Evolutionary conservation across 169 alveolate genomes (phyloP).

Genomic region (Cryptosporidium sp.): DNA sequence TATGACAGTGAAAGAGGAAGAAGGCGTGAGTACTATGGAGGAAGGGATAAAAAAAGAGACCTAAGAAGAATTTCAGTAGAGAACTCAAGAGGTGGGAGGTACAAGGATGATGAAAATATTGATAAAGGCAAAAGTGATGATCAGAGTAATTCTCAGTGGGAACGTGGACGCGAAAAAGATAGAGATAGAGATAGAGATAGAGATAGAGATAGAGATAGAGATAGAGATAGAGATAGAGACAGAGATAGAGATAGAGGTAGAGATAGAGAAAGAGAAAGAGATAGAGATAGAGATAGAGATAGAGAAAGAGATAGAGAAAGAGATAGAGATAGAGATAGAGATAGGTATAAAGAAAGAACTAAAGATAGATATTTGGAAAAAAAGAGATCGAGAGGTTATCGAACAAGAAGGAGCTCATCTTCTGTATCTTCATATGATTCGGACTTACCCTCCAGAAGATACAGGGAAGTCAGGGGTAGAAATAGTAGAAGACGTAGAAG

Average conservation of each 20-base stretch:
- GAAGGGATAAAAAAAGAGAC: constrained; percentile 26
- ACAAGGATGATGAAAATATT: constrained; percentile 19
- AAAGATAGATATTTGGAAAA: constrained; percentile 29
- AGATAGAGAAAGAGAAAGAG: constrained; percentile 60
- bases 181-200: constrained; percentile 50
- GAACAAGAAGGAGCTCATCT: constrained; percentile 55
- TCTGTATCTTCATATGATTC: constrained; percentile 58
- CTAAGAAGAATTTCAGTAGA: constrained; percentile 17
- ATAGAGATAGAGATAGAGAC: constrained; percentile 23
- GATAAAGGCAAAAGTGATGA: constrained; percentile 33
- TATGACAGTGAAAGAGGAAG: constrained; percentile 23
- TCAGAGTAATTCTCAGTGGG: constrained; percentile 33
- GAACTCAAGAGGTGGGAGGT: constrained; percentile 10
- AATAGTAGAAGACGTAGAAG: constrained; percentile 36
- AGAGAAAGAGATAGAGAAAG: constrained; percentile 26
- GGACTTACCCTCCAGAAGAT: constrained; percentile 36
- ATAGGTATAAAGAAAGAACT: constrained; percentile 15
- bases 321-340: constrained; percentile 50
- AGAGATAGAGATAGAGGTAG: constrained; percentile 29
- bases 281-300: constrained; percentile 55
- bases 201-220: constrained; percentile 25
- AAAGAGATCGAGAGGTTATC: constrained; percentile 22
- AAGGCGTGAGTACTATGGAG: constrained; percentile 39
- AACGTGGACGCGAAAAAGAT: constrained; percentile 23
- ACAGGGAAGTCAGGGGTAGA: constrained; percentile 29